Conservation (phyloP, 345 rosid genomes). For the Turritis glabra region DNA sequence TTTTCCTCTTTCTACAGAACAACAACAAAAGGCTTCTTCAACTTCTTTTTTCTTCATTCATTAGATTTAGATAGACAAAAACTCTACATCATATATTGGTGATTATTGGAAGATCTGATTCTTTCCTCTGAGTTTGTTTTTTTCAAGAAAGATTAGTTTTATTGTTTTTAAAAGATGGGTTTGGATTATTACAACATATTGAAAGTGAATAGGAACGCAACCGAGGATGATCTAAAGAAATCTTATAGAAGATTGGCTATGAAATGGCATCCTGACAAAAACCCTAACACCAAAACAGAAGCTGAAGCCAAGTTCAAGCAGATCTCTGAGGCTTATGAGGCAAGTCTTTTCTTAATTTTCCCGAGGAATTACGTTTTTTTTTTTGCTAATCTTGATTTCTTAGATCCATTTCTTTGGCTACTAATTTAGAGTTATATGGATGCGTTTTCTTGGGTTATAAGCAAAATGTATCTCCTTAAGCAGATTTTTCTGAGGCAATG, state of each 20-base stretch:
- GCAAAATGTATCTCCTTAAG: slow-evolving; percentile 11
- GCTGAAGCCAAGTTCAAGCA: slow-evolving; percentile 96
- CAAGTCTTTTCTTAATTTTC: too few relatives aligned
- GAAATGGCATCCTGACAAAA: slow-evolving; percentile 99
- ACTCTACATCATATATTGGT: neutral
- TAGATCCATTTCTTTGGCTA: slow-evolving; percentile 16
- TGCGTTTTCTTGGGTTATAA: slow-evolving; percentile 31
- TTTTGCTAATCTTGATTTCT: neutral
- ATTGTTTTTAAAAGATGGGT: slow-evolving; percentile 49
- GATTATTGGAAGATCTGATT: slow-evolving; percentile 23
- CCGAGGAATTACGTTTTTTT: neutral
- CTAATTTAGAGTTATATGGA: neutral
- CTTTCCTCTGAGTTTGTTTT: slow-evolving; percentile 2
- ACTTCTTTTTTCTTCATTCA: neutral
- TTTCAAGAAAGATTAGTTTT: neutral
- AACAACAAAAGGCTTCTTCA: neutral
- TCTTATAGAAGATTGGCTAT: slow-evolving; percentile 85
- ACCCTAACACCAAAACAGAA: slow-evolving; percentile 73
- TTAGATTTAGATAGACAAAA: neutral
- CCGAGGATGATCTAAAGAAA: slow-evolving; percentile 93
- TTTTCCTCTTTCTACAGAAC: slow-evolving; percentile 12
- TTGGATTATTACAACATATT: slow-evolving; percentile 77
- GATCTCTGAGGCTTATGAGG: slow-evolving; percentile 98
- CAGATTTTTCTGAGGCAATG: slow-evolving; percentile 1
- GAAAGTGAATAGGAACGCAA: slow-evolving; percentile 72